Conservation (phyloP, 2,329 filamentous ascomycete genomes). For the Penicillium verrucosum region DNA sequence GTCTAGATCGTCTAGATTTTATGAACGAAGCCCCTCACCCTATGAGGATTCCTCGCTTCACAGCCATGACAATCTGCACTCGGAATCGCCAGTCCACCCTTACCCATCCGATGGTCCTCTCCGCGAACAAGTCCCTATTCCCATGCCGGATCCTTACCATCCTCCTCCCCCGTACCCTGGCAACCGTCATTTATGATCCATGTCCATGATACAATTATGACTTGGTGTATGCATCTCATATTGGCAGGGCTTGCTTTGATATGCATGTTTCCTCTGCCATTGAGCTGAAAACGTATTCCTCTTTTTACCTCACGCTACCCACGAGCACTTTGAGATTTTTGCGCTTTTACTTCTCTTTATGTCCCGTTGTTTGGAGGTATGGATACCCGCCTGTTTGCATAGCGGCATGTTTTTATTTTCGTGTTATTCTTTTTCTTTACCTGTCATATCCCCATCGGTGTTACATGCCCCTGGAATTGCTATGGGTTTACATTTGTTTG, state of each 20-base stretch:
- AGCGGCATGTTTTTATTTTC: slow-evolving; percentile 12
- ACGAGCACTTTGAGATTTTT: slow-evolving; percentile 15
- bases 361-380: slow-evolving; percentile 13
- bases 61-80: slow-evolving; percentile 5
- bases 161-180: slow-evolving; percentile 27
- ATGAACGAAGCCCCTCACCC: slow-evolving; percentile 12
- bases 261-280: not conserved
- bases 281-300: not conserved
- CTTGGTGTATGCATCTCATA: not conserved
- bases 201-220: slow-evolving; percentile 7
- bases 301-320: slow-evolving; percentile 20
- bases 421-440: not conserved
- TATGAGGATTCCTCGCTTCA: slow-evolving; percentile 17
- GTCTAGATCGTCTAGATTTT: slow-evolving; percentile 9
- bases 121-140: slow-evolving; percentile 31
- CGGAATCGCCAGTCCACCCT: slow-evolving; percentile 6
- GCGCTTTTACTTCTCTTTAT: not conserved
- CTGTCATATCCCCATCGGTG: not conserved
- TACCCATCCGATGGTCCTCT: slow-evolving; percentile 26
- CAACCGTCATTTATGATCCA: slow-evolving; percentile 17
- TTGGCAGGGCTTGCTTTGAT: not conserved
- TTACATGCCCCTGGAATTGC: not conserved
- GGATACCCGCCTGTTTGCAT: slow-evolving; percentile 21
- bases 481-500: not conserved
- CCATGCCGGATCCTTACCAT: slow-evolving; percentile 31